Base-by-base conservation (phyloP, 2,329 filamentous ascomycete species). In the Aspergillus novofumigatus region DNA sequence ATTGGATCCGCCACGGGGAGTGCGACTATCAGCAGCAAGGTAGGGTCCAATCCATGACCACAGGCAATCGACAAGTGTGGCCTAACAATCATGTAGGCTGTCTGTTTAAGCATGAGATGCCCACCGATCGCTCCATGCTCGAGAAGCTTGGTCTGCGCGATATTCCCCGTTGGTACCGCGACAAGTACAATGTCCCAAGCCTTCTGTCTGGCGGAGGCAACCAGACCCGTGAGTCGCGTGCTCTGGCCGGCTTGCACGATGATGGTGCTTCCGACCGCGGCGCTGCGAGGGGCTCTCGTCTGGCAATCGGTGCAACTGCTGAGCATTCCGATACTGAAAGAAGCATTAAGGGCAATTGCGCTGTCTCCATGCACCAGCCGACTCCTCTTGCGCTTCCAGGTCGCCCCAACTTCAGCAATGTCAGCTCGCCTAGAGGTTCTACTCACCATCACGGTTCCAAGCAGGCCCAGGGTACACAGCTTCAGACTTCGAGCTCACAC, bases 101-200 rank as follows among this genome's bases (percentile, higher is more conserved):
- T 77, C 86, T 87, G 62, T 96, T 86, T 79, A 93, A 92, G 76
- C 92, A 96, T 71, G 90, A 94, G 71, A 96, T 96, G 89, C 92
- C 92, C 0, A 73, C 77, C 26, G 86, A 92, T 62, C 79, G 80
- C 52, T 77, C 79, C 0, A 89, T 86, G 1, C 84, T 95, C 64
- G 77, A 83, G 47, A 79, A 81, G 6, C 80, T 96, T 2, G 92
- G 92, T 0, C 82, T 96, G 52, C 74, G 75, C 2, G 75, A 77
- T 45, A 73, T 81, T 17, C 84, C 85, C 8, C 70, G 72, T 7
- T 87, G 85, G 85, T 86, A 78, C 67, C 76, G 77, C 53, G 80
- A 85, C 53, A 78, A 80, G 63, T 65, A 70, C 56, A 58, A 61
- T 6, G 55, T 75, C 1, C 53, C 69, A 0, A 74, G 71, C 49